Conservation (phyloP, 176 grass and related monocot genomes). For the bread wheat (Triticum aestivum) region IWGSC_CS_RefSeq_v2.1 NC_057814.1:138541321-138541820, state of each 20-base stretch:
- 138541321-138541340: background rate
- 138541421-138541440: background rate
- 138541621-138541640: constrained; percentile 96
- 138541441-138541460: background rate
- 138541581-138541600: constrained; percentile 80
- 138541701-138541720: background rate
- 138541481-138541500: background rate
- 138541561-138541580: constrained; percentile 72
- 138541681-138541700: background rate
- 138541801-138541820: constrained; percentile 92
- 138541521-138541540: constrained; percentile 13
- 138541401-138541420: constrained; percentile 10
- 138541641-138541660: constrained; percentile 87
- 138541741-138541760: background rate
- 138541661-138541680: constrained; percentile 46
- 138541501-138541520: background rate
- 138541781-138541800: constrained; percentile 98
- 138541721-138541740: background rate
- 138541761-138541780: constrained; percentile 96
- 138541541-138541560: constrained; percentile 99
- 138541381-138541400: background rate
- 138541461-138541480: background rate
- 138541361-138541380: background rate
- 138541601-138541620: constrained; percentile 95
- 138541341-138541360: background rate